These are phyloP conservation scores for Usnea hakonensis DNA, from an alignment of 495 filamentous ascomycete genomes.

Conservation along the genomic window DNA sequence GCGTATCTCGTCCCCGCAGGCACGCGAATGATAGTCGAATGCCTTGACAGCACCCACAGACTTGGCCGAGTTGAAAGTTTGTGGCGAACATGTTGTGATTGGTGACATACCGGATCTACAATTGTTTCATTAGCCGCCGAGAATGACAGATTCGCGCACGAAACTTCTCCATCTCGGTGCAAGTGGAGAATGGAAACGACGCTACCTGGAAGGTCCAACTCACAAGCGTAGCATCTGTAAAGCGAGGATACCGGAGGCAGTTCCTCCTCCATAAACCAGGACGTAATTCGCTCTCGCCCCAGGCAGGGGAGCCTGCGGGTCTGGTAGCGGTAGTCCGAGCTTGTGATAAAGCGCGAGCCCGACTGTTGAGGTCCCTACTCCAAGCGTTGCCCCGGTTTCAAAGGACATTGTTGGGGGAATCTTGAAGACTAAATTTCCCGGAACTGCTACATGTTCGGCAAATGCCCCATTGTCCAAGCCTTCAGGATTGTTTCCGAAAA, in stretches of 20 bases:
- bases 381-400: conserved; percentile 24
- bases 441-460: conserved; percentile 27
- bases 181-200: too few relatives aligned
- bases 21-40: conserved; percentile 47
- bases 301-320: not conserved
- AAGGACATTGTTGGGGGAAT: conserved; percentile 16
- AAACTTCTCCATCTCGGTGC: too few relatives aligned
- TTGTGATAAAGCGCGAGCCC: conserved; percentile 23
- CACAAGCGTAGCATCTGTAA: conserved; percentile 23
- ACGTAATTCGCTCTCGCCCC: conserved; percentile 18
- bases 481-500: conserved; percentile 30
- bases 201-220: not conserved
- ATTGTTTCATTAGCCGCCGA: not conserved
- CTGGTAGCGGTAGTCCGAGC: conserved; percentile 13
- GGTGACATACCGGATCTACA: conserved; percentile 34
- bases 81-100: conserved; percentile 48
- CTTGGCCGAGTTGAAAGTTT: conserved; percentile 46
- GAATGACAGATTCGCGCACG: too few relatives aligned
- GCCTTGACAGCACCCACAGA: conserved; percentile 43
- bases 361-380: conserved; percentile 23
- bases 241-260: conserved; percentile 24
- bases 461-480: conserved; percentile 30
- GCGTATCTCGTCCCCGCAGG: conserved; percentile 38
- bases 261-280: conserved; percentile 28
- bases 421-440: conserved; percentile 16